A percentile compares a stretch with the other conserved stretches of the same genome.
Evolutionary conservation across 371 early-diverging fungal species (phyloP).

Genomic region (Quaeritorhiza haematococci): DNA sequence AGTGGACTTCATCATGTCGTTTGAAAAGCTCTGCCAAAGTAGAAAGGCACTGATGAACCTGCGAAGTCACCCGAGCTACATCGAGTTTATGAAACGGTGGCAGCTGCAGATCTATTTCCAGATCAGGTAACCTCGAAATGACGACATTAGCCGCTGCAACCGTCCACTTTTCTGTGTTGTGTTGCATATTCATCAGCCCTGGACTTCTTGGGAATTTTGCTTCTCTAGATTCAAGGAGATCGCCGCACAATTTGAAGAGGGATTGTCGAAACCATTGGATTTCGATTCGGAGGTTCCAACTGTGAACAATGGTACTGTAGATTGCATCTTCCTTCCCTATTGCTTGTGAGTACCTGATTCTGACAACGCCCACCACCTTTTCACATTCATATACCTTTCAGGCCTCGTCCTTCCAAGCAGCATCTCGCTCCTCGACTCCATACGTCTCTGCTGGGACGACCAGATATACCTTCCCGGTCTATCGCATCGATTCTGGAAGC

Average conservation of each 20-base stretch:
- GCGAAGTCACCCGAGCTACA: constrained; percentile 54
- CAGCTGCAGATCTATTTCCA: constrained; percentile 71
- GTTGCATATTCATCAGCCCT: too few relatives aligned
- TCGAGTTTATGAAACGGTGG: constrained; percentile 71
- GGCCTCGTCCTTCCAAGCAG: constrained; percentile 45
- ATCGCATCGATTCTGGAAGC: constrained; percentile 66
- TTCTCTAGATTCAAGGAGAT: constrained; percentile 56
- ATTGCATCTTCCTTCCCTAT: too few relatives aligned
- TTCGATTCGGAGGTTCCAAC: too few relatives aligned
- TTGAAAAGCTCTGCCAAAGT: constrained; percentile 52
- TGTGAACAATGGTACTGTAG: too few relatives aligned
- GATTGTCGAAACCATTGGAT: too few relatives aligned
- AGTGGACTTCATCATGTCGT: constrained; percentile 52
- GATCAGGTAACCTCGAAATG: constrained; percentile 42
- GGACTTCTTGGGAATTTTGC: too few relatives aligned
- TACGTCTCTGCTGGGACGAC: constrained; percentile 64
- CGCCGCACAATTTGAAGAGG: constrained; percentile 45
- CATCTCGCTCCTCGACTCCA: constrained; percentile 45
- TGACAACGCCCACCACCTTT: too few relatives aligned
- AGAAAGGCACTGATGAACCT: constrained; percentile 48
- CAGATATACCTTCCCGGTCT: constrained; percentile 58
- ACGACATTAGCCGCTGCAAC: not conserved
- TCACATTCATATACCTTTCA: too few relatives aligned
- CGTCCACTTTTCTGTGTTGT: constrained; percentile 4
- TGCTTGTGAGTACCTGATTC: too few relatives aligned